Evolutionary conservation across 352 stramenopile genomes (phyloP).

Genomic region (Globisporangium heterothallicum): DNA sequence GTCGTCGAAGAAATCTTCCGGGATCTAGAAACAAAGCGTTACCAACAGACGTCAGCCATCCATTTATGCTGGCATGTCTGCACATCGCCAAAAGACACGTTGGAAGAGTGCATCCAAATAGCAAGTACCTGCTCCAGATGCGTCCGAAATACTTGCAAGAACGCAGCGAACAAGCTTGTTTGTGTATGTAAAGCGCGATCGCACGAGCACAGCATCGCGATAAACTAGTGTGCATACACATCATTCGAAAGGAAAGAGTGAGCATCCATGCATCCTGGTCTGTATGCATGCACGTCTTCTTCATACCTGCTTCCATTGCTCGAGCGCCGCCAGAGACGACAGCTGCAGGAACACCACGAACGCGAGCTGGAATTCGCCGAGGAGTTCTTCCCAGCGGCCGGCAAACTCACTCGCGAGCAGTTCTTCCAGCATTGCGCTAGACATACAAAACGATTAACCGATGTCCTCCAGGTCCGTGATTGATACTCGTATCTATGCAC

Average conservation of each 20-base stretch:
- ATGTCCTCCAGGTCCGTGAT: too few species aligned
- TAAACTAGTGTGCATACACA: slow-evolving; percentile 28
- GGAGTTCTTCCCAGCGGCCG: slow-evolving; percentile 64
- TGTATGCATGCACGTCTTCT: neutral
- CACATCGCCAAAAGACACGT: neutral
- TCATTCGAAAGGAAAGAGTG: neutral
- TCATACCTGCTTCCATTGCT: slow-evolving; percentile 90
- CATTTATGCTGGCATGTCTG: neutral
- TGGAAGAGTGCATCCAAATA: neutral
- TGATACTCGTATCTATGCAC: neutral
- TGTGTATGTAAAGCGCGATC: slow-evolving; percentile 40
- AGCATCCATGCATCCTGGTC: neutral
- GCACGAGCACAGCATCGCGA: slow-evolving; percentile 55
- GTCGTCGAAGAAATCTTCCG: slow-evolving; percentile 67
- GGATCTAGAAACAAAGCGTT: slow-evolving; percentile 28
- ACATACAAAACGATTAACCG: too few species aligned
- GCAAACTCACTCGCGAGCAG: slow-evolving; percentile 31
- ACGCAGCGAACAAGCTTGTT: slow-evolving; percentile 44
- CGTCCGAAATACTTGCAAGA: slow-evolving; percentile 47
- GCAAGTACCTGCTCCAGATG: slow-evolving; percentile 48
- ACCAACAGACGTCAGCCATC: neutral
- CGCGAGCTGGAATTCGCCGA: slow-evolving; percentile 92
- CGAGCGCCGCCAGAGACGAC: slow-evolving; percentile 88
- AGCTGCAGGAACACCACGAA: slow-evolving; percentile 92
- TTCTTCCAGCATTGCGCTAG: slow-evolving; percentile 46